phyloP scores from a whole-genome alignment of 148 eudicot species.

The Rhododendron molle region DNA sequence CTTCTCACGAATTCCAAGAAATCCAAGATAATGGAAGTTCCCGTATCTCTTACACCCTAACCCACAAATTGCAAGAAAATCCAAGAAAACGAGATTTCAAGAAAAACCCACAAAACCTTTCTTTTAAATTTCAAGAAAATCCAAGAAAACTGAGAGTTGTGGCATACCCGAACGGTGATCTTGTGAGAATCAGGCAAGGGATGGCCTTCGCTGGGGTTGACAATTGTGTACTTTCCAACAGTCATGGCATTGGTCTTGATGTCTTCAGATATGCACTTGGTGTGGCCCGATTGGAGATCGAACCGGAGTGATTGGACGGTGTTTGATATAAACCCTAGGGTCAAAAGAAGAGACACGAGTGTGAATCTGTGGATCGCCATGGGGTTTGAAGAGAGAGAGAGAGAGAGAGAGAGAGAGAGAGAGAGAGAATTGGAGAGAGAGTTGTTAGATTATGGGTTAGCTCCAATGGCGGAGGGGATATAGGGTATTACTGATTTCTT shows the following conservation, averaged over 20 bases:
- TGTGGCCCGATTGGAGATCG: conserved; percentile 78
- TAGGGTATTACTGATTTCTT: background rate
- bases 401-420: background rate
- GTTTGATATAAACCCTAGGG: conserved; percentile 39
- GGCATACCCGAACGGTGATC: conserved; percentile 62
- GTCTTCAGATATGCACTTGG: conserved; percentile 91
- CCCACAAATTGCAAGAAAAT: background rate
- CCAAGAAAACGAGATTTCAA: background rate
- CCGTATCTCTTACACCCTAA: too few species aligned
- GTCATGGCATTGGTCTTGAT: conserved; percentile 77
- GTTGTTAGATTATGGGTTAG: background rate
- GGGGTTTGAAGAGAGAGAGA: background rate
- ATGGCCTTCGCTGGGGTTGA: conserved; percentile 54
- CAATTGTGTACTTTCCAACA: conserved; percentile 72
- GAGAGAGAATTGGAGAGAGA: background rate
- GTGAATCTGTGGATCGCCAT: conserved; percentile 13
- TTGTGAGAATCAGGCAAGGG: conserved; percentile 75
- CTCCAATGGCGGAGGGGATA: conserved; percentile 4
- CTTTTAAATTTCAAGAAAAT: conserved; percentile 1
- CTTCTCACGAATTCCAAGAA: background rate
- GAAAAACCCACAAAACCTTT: background rate
- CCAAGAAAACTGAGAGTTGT: background rate
- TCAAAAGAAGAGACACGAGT: conserved; percentile 23
- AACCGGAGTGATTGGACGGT: conserved; percentile 53
- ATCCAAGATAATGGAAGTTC: background rate